phyloP scores from a whole-genome alignment of 83 land plant species.

The Diphasiastrum complanatum region DNA sequence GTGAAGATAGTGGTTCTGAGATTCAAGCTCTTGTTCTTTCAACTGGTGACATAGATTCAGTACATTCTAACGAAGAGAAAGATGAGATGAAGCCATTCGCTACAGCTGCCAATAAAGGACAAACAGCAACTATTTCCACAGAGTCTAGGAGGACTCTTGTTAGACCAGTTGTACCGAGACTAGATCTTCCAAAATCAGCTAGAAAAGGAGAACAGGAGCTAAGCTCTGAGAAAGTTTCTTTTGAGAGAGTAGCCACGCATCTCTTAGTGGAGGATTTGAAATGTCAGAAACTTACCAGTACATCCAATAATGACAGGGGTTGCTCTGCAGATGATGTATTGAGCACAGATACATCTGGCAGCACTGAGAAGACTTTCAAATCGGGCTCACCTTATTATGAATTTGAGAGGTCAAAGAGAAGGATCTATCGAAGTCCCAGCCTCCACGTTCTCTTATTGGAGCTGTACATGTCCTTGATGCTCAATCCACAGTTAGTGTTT shows the following conservation, averaged over 20 bases:
- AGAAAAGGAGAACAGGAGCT: constrained; percentile 25
- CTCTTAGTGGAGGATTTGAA: not conserved
- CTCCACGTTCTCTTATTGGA: constrained; percentile 31
- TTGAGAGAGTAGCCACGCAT: not conserved
- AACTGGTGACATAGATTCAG: not conserved
- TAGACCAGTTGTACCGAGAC: constrained; percentile 16
- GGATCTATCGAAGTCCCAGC: constrained; percentile 18
- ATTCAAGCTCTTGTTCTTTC: not conserved
- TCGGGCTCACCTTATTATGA: constrained; percentile 14
- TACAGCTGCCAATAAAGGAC: no score
- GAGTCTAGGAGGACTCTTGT: no score
- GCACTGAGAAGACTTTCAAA: not conserved
- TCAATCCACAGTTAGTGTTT: constrained; percentile 26
- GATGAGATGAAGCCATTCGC: no score
- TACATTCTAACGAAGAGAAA: no score
- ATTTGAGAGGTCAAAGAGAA: constrained; percentile 17
- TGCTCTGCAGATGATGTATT: not conserved
- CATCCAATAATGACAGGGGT: not conserved
- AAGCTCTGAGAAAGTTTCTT: constrained; percentile 2
- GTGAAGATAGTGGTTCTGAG: not conserved
- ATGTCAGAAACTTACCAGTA: not conserved
- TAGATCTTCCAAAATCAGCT: constrained; percentile 28
- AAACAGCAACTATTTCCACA: no score
- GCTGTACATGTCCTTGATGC: constrained; percentile 35
- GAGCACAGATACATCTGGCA: not conserved